These are phyloP conservation scores for Platismatia glauca DNA, from an alignment of 495 filamentous ascomycete genomes.

Conservation along the genomic window DNA sequence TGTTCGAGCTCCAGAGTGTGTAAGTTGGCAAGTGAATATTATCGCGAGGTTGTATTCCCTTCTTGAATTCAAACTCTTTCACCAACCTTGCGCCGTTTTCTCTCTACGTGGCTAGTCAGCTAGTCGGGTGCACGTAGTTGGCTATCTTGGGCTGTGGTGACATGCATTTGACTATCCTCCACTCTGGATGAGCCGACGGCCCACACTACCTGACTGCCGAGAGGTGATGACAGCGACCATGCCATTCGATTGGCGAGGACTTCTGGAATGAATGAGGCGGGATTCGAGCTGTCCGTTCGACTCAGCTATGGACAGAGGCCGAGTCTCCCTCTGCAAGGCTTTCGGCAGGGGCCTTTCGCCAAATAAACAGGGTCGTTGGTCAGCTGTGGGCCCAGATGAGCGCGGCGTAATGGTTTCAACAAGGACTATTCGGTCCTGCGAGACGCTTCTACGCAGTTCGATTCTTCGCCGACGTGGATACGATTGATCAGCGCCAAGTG, in stretches of 20 bases:
- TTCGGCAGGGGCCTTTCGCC: neutral
- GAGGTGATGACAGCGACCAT: neutral
- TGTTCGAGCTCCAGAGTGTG: neutral
- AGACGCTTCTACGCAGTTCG: neutral
- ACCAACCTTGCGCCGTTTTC: too few species aligned
- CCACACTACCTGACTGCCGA: neutral
- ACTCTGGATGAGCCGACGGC: neutral
- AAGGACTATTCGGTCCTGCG: neutral
- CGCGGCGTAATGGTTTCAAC: neutral
- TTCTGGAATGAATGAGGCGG: neutral
- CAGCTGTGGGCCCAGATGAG: neutral
- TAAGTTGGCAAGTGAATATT: neutral
- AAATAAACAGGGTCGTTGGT: neutral
- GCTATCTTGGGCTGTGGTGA: neutral
- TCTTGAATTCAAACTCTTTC: neutral
- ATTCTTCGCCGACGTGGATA: neutral
- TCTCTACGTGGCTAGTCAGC: neutral
- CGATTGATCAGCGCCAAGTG: neutral
- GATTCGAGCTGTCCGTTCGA: neutral
- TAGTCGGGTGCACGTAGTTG: neutral
- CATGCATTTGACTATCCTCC: neutral
- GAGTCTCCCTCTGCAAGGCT: neutral
- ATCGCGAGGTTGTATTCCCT: neutral
- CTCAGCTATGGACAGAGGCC: neutral
- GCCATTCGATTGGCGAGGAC: neutral